phyloP scores from a whole-genome alignment of 2,329 filamentous ascomycete genomes.

The Periconia sp. region DNA sequence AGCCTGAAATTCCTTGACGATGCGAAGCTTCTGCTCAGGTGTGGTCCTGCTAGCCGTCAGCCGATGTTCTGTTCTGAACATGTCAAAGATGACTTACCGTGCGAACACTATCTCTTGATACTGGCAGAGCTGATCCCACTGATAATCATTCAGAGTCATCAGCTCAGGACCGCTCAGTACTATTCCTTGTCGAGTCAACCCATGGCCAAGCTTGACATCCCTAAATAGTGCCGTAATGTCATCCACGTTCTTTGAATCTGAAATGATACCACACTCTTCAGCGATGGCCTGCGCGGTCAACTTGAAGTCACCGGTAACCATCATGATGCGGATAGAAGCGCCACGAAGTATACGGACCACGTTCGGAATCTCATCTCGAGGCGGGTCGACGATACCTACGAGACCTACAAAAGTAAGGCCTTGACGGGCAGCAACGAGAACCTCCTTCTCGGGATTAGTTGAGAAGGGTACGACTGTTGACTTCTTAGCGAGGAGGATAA shows the following conservation, averaged over 20 bases:
- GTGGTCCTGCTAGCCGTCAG: slow-evolving; percentile 64
- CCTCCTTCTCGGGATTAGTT: slow-evolving; percentile 62
- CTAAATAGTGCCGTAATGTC: slow-evolving; percentile 58
- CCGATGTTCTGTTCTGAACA: neutral
- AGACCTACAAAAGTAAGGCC: slow-evolving; percentile 62
- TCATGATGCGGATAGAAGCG: slow-evolving; percentile 77
- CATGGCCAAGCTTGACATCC: slow-evolving; percentile 35
- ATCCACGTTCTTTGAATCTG: slow-evolving; percentile 58
- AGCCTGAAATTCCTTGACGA: slow-evolving; percentile 75
- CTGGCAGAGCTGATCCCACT: slow-evolving; percentile 70
- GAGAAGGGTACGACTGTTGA: slow-evolving; percentile 52
- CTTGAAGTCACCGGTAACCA: slow-evolving; percentile 82
- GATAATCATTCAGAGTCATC: slow-evolving; percentile 66
- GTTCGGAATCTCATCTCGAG: slow-evolving; percentile 64
- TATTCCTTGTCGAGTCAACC: slow-evolving; percentile 31
- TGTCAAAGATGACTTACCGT: slow-evolving; percentile 6
- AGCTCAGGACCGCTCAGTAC: slow-evolving; percentile 57
- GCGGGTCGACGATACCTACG: slow-evolving; percentile 66
- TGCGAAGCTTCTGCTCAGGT: slow-evolving; percentile 79
- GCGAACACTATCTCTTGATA: slow-evolving; percentile 80
- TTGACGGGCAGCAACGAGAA: slow-evolving; percentile 58
- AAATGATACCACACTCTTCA: slow-evolving; percentile 73
- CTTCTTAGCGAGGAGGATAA: slow-evolving; percentile 71
- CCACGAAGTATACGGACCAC: slow-evolving; percentile 68
- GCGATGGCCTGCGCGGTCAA: slow-evolving; percentile 77